A percentile compares a stretch with the other conserved stretches of the same genome.
Conservation (phyloP, 1,139 yeast genomes). For the Geotrichum phurueaensis region DNA sequence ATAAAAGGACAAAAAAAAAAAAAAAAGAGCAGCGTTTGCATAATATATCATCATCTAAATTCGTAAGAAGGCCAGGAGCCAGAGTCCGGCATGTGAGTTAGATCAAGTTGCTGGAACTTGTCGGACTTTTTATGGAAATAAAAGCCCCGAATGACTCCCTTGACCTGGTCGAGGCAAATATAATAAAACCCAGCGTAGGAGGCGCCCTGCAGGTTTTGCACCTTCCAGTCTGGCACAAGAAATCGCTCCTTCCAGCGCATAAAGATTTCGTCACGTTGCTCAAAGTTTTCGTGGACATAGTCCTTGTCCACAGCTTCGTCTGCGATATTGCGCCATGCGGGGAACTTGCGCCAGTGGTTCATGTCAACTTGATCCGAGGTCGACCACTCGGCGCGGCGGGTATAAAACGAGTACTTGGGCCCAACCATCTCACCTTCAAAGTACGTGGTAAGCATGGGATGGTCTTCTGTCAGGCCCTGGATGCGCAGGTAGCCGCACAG, state of each 20-base stretch:
- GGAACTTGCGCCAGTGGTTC: conserved; percentile 81
- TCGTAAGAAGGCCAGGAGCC: conserved; percentile 39
- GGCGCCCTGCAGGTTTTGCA: conserved; percentile 59
- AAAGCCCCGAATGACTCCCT: conserved; percentile 70
- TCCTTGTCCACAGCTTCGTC: conserved; percentile 29
- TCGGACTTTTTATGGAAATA: conserved; percentile 77
- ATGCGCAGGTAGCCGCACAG: conserved; percentile 77
- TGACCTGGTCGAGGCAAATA: conserved; percentile 69
- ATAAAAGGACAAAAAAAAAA: neutral
- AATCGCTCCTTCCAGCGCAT: conserved; percentile 96
- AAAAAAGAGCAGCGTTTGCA: neutral
- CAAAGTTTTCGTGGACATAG: conserved; percentile 32
- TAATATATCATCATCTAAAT: conserved; percentile 28
- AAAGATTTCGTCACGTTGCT: conserved; percentile 50
- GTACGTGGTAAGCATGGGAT: conserved; percentile 77
- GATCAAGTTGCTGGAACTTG: conserved; percentile 62
- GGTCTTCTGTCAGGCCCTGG: conserved; percentile 67
- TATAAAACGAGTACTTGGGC: conserved; percentile 46
- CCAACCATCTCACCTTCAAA: conserved; percentile 84
- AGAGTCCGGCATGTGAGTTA: conserved; percentile 42
- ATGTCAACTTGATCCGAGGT: conserved; percentile 63
- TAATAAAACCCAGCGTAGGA: conserved; percentile 92
- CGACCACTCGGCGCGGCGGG: conserved; percentile 51
- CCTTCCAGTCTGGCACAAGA: conserved; percentile 69
- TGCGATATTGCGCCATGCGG: conserved; percentile 46